Evolutionary conservation across 2,329 filamentous ascomycete genomes (phyloP).

Genomic region (Alternaria angustiovoidea): DNA sequence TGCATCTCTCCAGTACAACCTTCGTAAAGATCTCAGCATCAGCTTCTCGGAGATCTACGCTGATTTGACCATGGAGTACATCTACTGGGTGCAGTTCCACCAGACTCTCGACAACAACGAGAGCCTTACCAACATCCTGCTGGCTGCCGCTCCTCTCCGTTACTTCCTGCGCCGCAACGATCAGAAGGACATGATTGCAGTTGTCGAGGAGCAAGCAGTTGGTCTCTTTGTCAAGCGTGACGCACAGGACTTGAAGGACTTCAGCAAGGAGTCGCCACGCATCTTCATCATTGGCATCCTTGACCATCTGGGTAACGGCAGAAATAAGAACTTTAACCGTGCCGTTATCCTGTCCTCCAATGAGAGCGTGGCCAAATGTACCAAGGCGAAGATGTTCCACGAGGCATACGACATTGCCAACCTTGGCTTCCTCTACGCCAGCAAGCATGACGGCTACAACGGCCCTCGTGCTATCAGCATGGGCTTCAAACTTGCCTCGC

Average conservation of each 20-base stretch:
- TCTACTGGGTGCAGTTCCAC: conserved; percentile 45
- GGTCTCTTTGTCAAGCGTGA: conserved; percentile 41
- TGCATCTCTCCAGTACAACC: conserved; percentile 56
- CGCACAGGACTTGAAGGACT: conserved; percentile 35
- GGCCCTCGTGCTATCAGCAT: conserved; percentile 45
- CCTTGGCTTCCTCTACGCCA: conserved; percentile 44
- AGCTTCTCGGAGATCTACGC: conserved; percentile 55
- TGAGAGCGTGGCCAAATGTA: conserved; percentile 33
- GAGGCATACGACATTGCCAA: conserved; percentile 48
- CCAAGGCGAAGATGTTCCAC: conserved; percentile 41
- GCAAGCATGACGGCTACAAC: conserved; percentile 44
- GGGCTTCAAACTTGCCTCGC: conserved; percentile 49
- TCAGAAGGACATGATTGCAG: conserved; percentile 31
- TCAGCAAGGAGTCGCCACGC: conserved; percentile 41
- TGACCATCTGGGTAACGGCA: conserved; percentile 40
- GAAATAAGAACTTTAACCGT: conserved; percentile 40
- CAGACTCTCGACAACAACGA: conserved; percentile 46
- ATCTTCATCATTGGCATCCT: conserved; percentile 43
- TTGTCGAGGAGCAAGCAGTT: conserved; percentile 39
- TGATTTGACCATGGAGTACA: conserved; percentile 51
- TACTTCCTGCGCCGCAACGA: conserved; percentile 36
- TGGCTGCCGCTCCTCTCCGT: conserved; percentile 43
- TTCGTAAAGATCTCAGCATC: conserved; percentile 51
- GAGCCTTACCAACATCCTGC: conserved; percentile 46
- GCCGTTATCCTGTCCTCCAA: conserved; percentile 40